Evolutionary conservation across 2,329 filamentous ascomycete genomes (phyloP), one percentile per base, ranked within the genome.

Genomic region (Fusarium austroafricanum): DNA sequence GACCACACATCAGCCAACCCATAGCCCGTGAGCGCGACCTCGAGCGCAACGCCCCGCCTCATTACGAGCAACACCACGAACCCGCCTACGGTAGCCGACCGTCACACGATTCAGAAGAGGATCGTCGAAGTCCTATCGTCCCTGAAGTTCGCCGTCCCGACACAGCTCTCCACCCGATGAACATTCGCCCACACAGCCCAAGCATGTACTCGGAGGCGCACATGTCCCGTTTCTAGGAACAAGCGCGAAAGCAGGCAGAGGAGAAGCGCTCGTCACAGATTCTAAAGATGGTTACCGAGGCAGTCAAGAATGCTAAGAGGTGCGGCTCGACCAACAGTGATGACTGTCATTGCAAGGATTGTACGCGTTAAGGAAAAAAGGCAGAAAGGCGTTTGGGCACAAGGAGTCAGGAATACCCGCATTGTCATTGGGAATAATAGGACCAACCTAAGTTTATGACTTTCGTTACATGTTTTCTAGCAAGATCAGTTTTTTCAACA

Each of bases 111-210:
- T 71, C 63, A 28, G 64, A 71, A 50, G 59, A 68, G 60, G 76
- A 73, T 31, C 81, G 83, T 49, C 76, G 78, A 50, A 88, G 86
- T 67, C 88, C 88, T 3, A 85, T 90, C 65, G 78, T 83, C 21
- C 87, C 87, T 2, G 80, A 81, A 1, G 62, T 90, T 14, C 80
- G 83, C 73, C 83, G 87, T 12, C 88, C 88, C 2, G 82, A 85
- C 28, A 87, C 87, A 10, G 85, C 85, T 3, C 63, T 88, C 66
- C 88, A 90, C 69, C 88, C 88, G 26, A 82, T 83, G 42, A 79
- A 84, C 69, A 82, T 83, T 49, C 79, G 76, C 31, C 77, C 76
- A 4, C 74, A 76, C 28, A 82, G 77, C 72, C 47, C 57, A 4
- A 84, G 79, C 67, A 75, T 76, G 10, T 87, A 87, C 73, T 86